Evolutionary conservation across 371 early-diverging fungal species (phyloP), one percentile per base, ranked within the genome.

Genomic region (Actinomucor elegans): DNA sequence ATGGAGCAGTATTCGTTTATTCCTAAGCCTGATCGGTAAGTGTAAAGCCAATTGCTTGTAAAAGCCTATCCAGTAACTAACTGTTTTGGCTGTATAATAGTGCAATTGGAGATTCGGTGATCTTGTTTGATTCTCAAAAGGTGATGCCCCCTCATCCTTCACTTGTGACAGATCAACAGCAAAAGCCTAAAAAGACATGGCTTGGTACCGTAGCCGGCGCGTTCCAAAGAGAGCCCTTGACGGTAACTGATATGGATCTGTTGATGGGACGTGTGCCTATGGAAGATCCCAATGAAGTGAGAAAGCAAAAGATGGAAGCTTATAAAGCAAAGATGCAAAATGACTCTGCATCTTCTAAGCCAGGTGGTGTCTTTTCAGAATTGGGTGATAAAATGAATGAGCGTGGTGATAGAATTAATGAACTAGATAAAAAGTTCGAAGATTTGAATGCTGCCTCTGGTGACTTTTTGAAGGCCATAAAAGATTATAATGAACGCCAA

Each of bases 401-500:
- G 38, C 73, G 84, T 46, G 84, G 84, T 18, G 74, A 83, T 33
- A 51, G 60, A n/a, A 42, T 83, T 24, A 64, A 69, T 15, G 45
- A 78, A 26, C 40, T 83, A 33, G 71, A 77, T 26, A 59, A 73
- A 43, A 81, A 79, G 41, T 78, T 81, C 27, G 50, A 65, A n/a
- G 84, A 80, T 46, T 71, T 78, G 76, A 75, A 57, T 34, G 69
- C 60, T 26, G 81, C 81, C 12, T 77, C 79, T 2, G 67, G 71
- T 18, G 73, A 75, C 52, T 83, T 83, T 50, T 55, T 81, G 48
- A 74, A 72, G 15, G 74, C 81, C 12, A 73, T 79, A 0, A 69
- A 69, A 11, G 84, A 81, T 5, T 66, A 78, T 48, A 83, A 81
- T 54, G 84, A 76, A 44, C 66, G 73, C 35, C 81, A 79, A 47